These are phyloP conservation scores for Pichia kudriavzevii DNA, from an alignment of 1,139 yeast genomes.

Conservation along the genomic window DNA sequence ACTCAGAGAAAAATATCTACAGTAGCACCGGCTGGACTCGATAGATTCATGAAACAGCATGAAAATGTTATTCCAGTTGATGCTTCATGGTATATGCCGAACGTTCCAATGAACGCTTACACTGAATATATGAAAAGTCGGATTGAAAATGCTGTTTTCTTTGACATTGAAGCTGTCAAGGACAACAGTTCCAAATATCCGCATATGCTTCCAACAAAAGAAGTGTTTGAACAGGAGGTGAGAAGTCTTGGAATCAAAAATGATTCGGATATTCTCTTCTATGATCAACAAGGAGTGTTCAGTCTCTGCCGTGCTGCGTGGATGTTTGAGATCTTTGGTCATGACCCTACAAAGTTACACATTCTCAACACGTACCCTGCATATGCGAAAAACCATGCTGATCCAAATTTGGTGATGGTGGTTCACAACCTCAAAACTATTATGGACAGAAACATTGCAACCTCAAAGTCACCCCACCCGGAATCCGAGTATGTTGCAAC, in stretches of 20 bases:
- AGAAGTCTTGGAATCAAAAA: conserved; percentile 38
- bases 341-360: conserved; percentile 45
- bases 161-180: conserved; percentile 69
- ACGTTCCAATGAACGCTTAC: conserved; percentile 50
- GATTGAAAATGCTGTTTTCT: conserved; percentile 61
- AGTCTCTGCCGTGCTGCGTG: conserved; percentile 89
- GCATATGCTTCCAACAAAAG: conserved; percentile 74
- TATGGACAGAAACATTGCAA: conserved; percentile 21
- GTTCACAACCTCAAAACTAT: conserved; percentile 22
- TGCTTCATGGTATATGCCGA: conserved; percentile 91
- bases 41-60: conserved; percentile 10
- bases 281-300: conserved; percentile 78
- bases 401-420: conserved; percentile 25
- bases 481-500: conserved; percentile 33
- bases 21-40: conserved; percentile 20
- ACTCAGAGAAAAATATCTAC: conserved; percentile 8
- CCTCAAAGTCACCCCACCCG: conserved; percentile 21
- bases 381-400: conserved; percentile 33
- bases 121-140: conserved; percentile 53
- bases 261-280: conserved; percentile 64
- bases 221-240: conserved; percentile 47
- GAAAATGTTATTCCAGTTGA: conserved; percentile 59
- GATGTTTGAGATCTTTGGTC: conserved; percentile 78
- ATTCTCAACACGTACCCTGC: conserved; percentile 61
- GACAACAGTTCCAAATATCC: conserved; percentile 59